A percentile compares a stretch with the other conserved stretches of the same genome.
Evolutionary conservation across 2,329 filamentous ascomycete species (phyloP).

Genomic region (Byssothecium circinans): DNA sequence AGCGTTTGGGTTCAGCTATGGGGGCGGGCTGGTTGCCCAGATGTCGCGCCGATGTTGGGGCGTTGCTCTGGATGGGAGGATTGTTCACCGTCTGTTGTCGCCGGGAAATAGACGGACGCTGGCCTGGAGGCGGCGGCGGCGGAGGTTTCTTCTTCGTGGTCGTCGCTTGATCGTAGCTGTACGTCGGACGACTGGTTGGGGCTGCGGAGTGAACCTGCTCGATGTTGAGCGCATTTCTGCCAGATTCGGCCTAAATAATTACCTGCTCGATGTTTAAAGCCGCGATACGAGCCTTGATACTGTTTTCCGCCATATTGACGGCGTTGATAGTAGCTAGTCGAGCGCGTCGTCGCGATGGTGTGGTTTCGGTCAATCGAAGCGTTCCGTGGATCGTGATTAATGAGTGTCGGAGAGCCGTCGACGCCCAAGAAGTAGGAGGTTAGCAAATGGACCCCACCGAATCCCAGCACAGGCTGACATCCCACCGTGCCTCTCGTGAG

Average conservation of each 20-base stretch:
- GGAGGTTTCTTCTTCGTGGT: conserved; percentile 41
- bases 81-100: conserved; percentile 45
- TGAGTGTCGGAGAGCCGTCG: background rate
- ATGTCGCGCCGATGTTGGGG: conserved; percentile 34
- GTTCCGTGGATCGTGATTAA: background rate
- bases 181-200: conserved; percentile 40
- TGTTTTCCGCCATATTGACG: conserved; percentile 38
- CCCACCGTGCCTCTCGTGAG: background rate
- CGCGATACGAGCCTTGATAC: conserved; percentile 52
- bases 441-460: conserved; percentile 6
- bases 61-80: conserved; percentile 44
- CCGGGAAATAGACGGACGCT: conserved; percentile 34
- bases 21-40: conserved; percentile 44
- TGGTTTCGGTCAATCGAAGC: no score
- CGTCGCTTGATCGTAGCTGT: conserved; percentile 37
- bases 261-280: conserved; percentile 52
- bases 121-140: conserved; percentile 42
- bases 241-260: no score
- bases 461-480: conserved; percentile 10
- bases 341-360: no score
- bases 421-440: background rate
- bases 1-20: conserved; percentile 21
- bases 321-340: conserved; percentile 1
- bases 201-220: conserved; percentile 47
- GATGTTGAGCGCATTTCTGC: no score